Conservation (phyloP, 164 flowering plant genomes). For the Vitis rotundifolia region DNA sequence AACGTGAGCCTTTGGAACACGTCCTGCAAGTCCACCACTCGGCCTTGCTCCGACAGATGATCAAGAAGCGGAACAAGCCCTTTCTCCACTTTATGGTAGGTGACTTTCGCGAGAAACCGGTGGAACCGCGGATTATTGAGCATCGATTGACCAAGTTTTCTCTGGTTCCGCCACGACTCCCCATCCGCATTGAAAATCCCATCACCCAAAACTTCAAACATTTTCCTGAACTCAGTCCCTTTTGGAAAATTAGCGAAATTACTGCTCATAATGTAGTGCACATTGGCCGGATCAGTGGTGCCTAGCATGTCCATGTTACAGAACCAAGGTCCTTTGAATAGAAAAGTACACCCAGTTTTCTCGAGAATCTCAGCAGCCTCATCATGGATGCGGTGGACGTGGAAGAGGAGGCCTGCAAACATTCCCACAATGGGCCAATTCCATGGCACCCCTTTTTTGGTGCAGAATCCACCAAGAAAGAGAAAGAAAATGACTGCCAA, state of each 20-base stretch:
- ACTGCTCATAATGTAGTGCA: constrained; percentile 35
- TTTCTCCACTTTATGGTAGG: constrained; percentile 18
- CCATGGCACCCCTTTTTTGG: not conserved
- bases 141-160: constrained; percentile 9
- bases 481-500: constrained; percentile 9
- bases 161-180: constrained; percentile 26
- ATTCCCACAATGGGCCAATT: constrained; percentile 23
- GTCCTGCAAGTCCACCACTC: constrained; percentile 41
- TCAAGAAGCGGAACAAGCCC: constrained; percentile 42
- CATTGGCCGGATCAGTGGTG: constrained; percentile 35
- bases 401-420: constrained; percentile 21
- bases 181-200: constrained; percentile 44
- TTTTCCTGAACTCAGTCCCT: constrained; percentile 30
- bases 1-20: constrained; percentile 36
- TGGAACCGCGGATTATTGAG: not conserved
- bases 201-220: constrained; percentile 48
- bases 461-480: not conserved
- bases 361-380: constrained; percentile 6
- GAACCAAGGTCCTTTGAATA: constrained; percentile 45
- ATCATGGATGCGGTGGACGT: constrained; percentile 22
- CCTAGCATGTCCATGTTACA: constrained; percentile 18
- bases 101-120: constrained; percentile 3
- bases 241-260: constrained; percentile 41
- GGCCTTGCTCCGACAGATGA: not conserved
- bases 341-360: constrained; percentile 21